These are phyloP conservation scores for Alternaria infectoria DNA, from an alignment of 2,329 filamentous ascomycete species.

Conservation along the genomic window DNA sequence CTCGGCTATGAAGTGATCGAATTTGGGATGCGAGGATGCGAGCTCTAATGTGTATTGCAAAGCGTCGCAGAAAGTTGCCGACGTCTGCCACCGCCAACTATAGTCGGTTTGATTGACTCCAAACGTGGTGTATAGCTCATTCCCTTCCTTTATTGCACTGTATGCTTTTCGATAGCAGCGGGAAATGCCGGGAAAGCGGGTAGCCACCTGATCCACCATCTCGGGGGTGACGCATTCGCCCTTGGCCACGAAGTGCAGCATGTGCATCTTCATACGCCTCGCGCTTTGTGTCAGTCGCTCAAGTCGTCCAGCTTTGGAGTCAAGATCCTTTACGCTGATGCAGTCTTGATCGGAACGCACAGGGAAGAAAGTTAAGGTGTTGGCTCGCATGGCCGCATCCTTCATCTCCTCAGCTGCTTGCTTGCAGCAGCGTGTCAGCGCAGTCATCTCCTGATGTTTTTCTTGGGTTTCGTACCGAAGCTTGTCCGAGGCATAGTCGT, in stretches of 20 bases:
- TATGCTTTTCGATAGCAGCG: too few relatives aligned
- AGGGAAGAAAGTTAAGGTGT: not conserved
- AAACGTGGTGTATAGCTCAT: too few relatives aligned
- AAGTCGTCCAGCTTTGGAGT: not conserved
- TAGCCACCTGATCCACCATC: too few relatives aligned
- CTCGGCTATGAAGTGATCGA: too few relatives aligned
- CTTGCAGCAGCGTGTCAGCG: not conserved
- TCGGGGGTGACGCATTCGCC: not conserved
- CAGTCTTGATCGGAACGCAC: fast-evolving
- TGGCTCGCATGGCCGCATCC: not conserved
- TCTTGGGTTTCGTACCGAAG: not conserved
- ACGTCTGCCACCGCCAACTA: too few relatives aligned
- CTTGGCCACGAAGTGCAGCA: not conserved
- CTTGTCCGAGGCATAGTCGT: not conserved
- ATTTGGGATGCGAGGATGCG: too few relatives aligned
- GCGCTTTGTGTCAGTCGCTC: not conserved
- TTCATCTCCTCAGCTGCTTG: not conserved
- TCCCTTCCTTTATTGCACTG: too few relatives aligned
- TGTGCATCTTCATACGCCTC: not conserved
- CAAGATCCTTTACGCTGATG: not conserved
- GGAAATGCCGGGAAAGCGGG: too few relatives aligned
- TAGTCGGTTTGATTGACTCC: too few relatives aligned
- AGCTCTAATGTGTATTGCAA: too few relatives aligned
- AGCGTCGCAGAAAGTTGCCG: too few relatives aligned
- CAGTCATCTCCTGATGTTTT: not conserved